Evolutionary conservation across 2,329 filamentous ascomycete genomes (phyloP), one percentile per base, ranked within the genome.

Genomic region (Arthroderma uncinatum): DNA sequence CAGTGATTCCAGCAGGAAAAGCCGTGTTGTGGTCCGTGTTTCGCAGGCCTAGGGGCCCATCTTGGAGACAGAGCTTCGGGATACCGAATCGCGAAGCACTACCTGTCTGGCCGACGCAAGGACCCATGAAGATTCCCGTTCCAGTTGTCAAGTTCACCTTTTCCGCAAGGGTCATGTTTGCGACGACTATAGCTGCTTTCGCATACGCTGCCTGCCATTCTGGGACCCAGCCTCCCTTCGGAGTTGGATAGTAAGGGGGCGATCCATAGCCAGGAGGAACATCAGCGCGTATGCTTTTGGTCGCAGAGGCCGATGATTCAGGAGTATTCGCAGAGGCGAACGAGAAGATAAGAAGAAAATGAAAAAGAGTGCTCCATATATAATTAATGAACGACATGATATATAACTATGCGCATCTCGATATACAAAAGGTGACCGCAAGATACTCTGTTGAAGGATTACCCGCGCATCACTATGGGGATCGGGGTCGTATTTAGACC

Each of bases 1-100:
- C 80, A 0, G 85, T 89, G 63, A 92, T 87, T n/a, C 87, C 87
- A 7, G 86, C 79, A 0, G 88, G 87, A 63, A 92, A 93, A 0
- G 82, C 86, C 0, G 86, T 90, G 55, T 84, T 82, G 59, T 87
- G 82, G 62, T 90, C 86, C 0, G 85, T 82, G n/a, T 81, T 81
- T 28, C 86, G 81, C 12, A 93, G 76, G 1, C 88, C 87, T 34
- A 86, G 74, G 1, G 86, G 84, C 0, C 82, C 82, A 67, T 91
- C 87, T 61, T 88, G 83, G 2, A 88, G 74, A 64, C 85, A 88
- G 4, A 90, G 76, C 62, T 83, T 81, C 1, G 86, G 84, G 60
- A 92, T 85, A 1, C 85, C 85, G 14, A 91, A 78, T 5, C 87
- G 80, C 14, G 74, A 68, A 1, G 83, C 86, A 58, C 84, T 87